phyloP scores from a whole-genome alignment of 148 eudicot species.

The Amaranthus cruentus region DNA sequence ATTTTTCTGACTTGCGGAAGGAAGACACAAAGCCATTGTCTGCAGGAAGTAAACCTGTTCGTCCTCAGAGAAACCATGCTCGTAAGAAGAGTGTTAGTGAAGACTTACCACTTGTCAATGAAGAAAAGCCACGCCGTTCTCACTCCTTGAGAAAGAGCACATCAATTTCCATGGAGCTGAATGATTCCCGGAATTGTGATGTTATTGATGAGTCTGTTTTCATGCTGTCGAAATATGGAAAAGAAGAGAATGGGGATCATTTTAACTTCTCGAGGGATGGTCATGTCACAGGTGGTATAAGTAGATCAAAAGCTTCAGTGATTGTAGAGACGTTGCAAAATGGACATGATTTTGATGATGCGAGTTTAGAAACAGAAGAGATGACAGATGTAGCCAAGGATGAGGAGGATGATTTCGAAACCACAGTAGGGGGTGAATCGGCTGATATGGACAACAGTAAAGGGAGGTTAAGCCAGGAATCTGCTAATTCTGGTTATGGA shows the following conservation, averaged over 20 bases:
- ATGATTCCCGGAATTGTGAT: slow-evolving; percentile 48
- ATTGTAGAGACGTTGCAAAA: neutral
- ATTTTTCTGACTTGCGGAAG: slow-evolving; percentile 79
- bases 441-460: slow-evolving; percentile 36
- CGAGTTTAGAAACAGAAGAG: slow-evolving; percentile 43
- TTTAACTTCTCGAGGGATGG: slow-evolving; percentile 34
- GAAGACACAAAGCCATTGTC: slow-evolving; percentile 77
- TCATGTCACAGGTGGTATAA: slow-evolving; percentile 23
- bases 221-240: slow-evolving; percentile 35
- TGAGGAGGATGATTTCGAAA: slow-evolving; percentile 45
- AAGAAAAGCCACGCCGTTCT: slow-evolving; percentile 59
- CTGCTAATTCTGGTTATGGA: slow-evolving; percentile 52
- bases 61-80: slow-evolving; percentile 62
- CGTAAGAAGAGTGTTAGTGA: slow-evolving; percentile 67
- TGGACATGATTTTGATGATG: slow-evolving; percentile 42
- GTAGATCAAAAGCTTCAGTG: slow-evolving; percentile 8
- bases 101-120: slow-evolving; percentile 47
- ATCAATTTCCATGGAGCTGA: slow-evolving; percentile 45
- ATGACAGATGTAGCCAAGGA: slow-evolving; percentile 31
- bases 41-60: slow-evolving; percentile 49
- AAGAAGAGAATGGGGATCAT: slow-evolving; percentile 41
- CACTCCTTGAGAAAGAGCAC: slow-evolving; percentile 53
- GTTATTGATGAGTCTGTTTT: slow-evolving; percentile 34
- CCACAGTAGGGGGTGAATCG: slow-evolving; percentile 29
- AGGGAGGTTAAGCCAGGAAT: slow-evolving; percentile 41